phyloP scores from a whole-genome alignment of 1,284 basidiomycete genomes.

The Fomitopsis pinicola region DNA sequence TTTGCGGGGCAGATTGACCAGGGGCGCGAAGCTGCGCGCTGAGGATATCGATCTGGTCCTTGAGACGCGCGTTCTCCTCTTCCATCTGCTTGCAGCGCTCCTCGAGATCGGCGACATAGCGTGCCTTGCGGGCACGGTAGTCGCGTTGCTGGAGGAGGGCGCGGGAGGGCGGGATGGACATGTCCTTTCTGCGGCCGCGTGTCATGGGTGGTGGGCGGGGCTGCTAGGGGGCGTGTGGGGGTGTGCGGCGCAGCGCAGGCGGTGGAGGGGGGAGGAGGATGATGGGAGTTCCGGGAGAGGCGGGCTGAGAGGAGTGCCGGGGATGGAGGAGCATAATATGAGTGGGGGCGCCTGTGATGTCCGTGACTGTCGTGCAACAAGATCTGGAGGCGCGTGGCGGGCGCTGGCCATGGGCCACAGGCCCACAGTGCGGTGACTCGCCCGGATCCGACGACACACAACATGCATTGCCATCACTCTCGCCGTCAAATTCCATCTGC shows the following conservation, averaged over 20 bases:
- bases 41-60: constrained; percentile 39
- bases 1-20: constrained; percentile 9
- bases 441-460: constrained; percentile 9
- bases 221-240: background rate
- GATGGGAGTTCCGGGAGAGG: constrained; percentile 1
- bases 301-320: background rate
- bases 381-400: constrained; percentile 2
- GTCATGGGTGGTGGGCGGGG: constrained; percentile 37
- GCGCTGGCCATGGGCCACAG: background rate
- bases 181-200: constrained; percentile 60
- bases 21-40: constrained; percentile 15
- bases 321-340: constrained; percentile 1
- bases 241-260: background rate
- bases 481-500: constrained; percentile 8
- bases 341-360: constrained; percentile 2
- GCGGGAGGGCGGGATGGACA: constrained; percentile 42
- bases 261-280: background rate
- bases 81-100: constrained; percentile 47
- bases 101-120: constrained; percentile 53
- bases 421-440: constrained; percentile 5
- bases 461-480: constrained; percentile 3
- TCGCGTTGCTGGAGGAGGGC: constrained; percentile 52
- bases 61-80: constrained; percentile 48
- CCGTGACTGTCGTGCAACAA: constrained; percentile 8
- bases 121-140: constrained; percentile 58